phyloP scores from a whole-genome alignment of 2,329 filamentous ascomycete genomes.

The Fusarium lateritium region DNA sequence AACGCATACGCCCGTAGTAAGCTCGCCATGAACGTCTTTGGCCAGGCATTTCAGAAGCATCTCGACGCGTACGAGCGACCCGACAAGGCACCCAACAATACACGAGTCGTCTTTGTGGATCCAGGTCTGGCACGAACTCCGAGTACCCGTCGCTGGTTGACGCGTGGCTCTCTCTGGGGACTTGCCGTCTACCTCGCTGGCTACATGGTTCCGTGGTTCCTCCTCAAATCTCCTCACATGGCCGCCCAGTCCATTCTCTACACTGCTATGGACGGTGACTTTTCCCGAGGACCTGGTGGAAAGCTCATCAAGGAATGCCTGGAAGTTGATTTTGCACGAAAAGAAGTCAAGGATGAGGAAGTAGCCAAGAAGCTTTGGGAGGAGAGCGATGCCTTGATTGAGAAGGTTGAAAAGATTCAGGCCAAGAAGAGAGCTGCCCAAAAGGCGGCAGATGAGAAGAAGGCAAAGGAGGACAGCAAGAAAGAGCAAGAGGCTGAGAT shows the following conservation, averaged over 20 bases:
- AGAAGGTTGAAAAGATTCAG: slow-evolving; percentile 78
- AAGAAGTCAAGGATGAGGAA: slow-evolving; percentile 83
- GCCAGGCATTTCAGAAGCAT: slow-evolving; percentile 92
- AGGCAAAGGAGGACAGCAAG: slow-evolving; percentile 56
- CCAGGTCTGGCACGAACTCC: slow-evolving; percentile 89
- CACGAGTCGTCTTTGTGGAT: slow-evolving; percentile 88
- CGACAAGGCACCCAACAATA: slow-evolving; percentile 85
- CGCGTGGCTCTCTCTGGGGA: slow-evolving; percentile 85
- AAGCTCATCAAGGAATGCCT: slow-evolving; percentile 91
- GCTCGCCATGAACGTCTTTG: slow-evolving; percentile 91
- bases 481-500: slow-evolving; percentile 53
- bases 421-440: slow-evolving; percentile 67
- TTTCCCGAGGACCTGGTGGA: slow-evolving; percentile 76
- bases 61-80: slow-evolving; percentile 86
- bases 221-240: slow-evolving; percentile 86
- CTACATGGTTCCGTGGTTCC: slow-evolving; percentile 87
- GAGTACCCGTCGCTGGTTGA: slow-evolving; percentile 89
- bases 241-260: slow-evolving; percentile 90
- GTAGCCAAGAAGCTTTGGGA: slow-evolving; percentile 91
- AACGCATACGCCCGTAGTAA: slow-evolving; percentile 76
- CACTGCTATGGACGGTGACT: slow-evolving; percentile 84
- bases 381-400: slow-evolving; percentile 86
- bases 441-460: slow-evolving; percentile 57
- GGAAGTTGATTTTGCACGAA: slow-evolving; percentile 78
- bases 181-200: slow-evolving; percentile 81